Evolutionary conservation across 441 rosid species (phyloP), one percentile per base, ranked within the genome.

Genomic region (Syzygium malaccense): DNA sequence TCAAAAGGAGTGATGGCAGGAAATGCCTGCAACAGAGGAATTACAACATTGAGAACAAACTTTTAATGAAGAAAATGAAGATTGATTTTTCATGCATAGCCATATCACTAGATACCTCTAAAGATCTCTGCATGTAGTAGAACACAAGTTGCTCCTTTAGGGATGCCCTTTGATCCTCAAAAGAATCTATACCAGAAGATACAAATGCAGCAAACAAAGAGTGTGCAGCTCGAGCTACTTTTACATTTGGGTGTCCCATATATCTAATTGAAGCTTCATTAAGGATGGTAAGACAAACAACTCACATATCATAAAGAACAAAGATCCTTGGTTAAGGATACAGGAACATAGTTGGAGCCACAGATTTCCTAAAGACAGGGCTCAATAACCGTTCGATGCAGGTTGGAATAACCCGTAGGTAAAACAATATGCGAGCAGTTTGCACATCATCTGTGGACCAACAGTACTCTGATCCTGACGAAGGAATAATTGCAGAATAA

Each of bases 361-460:
- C 92, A 78, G 93, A 95, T 80, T 93, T 92, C 87, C 98, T 92
- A 88, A 95, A 96, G 71, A 94, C 92, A 79, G 88, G 85, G 86
- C 93, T 93, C 32, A 96, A 94, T 89, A 98, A 88, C 85, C 89
- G 93, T 85, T 94, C 99, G 53, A 97, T 91, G 92, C 95, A 97
- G 88, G 98, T 97, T 87, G 99, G 99, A 88, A 97, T 94, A 85
- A 98, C 96, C 54, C 98, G 95, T 92, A 97, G 89, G 91, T 94
- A 98, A 93, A 98, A 98, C 91, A 97, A 92, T 87, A 97, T 90
- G 54, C 98, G 96, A 88, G 99, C 95, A 90, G 99, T 95, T 91
- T 98, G 99, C 86, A 98, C 96, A 75, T 96, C 99, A 93, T 98
- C 99, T 88, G 92, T 92, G 89, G 92, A 94, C 99, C 99, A 98